A percentile compares a stretch with the other conserved stretches of the same genome.
Conservation (phyloP, 768 basidiomycete species). For the Pleurotus tuoliensis region DNA sequence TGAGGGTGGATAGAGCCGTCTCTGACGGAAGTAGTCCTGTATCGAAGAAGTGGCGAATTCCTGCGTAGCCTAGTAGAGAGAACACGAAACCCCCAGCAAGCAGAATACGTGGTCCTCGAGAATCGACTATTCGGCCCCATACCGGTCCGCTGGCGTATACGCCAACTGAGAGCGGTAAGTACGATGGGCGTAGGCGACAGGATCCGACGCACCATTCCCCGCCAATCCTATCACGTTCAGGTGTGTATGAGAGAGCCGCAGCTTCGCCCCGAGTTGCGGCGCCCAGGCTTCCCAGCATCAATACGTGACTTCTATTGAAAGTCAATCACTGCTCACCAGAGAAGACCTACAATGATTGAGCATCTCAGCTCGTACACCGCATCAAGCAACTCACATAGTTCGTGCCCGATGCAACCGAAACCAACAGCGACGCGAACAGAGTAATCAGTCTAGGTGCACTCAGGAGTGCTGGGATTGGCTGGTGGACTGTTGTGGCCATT, state of each 20-base stretch:
- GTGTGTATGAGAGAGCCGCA: conserved; percentile 75
- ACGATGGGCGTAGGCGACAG: not conserved
- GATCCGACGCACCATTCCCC: conserved; percentile 55
- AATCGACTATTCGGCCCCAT: conserved; percentile 78
- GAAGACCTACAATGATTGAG: conserved; percentile 26
- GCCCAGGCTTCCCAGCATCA: conserved; percentile 58
- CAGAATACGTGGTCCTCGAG: conserved; percentile 64
- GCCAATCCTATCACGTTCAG: conserved; percentile 80
- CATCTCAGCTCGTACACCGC: conserved; percentile 7
- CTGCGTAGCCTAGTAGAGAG: conserved; percentile 69
- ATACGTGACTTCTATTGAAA: not conserved
- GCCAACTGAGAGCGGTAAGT: conserved; percentile 40
- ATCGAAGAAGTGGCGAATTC: conserved; percentile 68
- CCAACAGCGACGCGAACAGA: conserved; percentile 53
- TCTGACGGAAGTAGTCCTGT: conserved; percentile 36
- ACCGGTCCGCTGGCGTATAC: conserved; percentile 74
- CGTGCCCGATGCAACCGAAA: conserved; percentile 63
- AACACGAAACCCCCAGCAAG: conserved; percentile 55
- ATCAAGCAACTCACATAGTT: conserved; percentile 57
- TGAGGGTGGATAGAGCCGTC: conserved; percentile 33
- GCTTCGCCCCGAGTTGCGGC: conserved; percentile 77
- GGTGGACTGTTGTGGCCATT: not conserved
- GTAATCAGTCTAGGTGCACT: conserved; percentile 41
- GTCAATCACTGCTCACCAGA: conserved; percentile 30
- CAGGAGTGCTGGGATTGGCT: conserved; percentile 23